A percentile compares a stretch with the other conserved stretches of the same genome.
Conservation (phyloP, 1,284 basidiomycete species). For the Fomitopsis palustris region DNA sequence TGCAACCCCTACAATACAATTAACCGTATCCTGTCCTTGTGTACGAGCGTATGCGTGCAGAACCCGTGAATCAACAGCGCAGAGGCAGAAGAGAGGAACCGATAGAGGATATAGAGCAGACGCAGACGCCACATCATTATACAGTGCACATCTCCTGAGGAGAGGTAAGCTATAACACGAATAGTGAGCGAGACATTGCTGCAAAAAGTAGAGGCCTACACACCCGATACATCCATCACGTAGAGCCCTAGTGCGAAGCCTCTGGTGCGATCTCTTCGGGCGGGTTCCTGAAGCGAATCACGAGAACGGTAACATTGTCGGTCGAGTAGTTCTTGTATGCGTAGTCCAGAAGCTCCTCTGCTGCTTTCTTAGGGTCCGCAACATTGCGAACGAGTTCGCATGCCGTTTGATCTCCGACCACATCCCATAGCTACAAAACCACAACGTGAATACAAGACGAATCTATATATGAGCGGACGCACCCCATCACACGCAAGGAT, state of each 20-base stretch:
- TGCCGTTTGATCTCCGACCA: constrained; percentile 89
- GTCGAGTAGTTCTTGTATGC: constrained; percentile 87
- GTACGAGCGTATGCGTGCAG: neutral
- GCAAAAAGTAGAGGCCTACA: neutral
- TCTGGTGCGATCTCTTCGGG: constrained; percentile 12
- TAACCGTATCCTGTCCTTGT: neutral
- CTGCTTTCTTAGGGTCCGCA: constrained; percentile 82
- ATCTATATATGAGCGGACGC: too few relatives aligned
- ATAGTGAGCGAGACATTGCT: neutral
- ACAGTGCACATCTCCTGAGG: neutral
- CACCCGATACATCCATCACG: neutral
- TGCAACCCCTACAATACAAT: constrained; percentile 1
- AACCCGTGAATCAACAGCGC: neutral
- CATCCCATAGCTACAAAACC: constrained; percentile 92
- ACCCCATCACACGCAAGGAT: constrained; percentile 98
- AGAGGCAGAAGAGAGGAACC: neutral
- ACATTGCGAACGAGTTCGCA: constrained; percentile 80
- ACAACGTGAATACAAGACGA: too few relatives aligned
- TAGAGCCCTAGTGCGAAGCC: neutral
- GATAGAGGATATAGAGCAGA: neutral
- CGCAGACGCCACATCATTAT: neutral
- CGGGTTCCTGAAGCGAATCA: constrained; percentile 66
- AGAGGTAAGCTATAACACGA: neutral
- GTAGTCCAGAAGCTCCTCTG: constrained; percentile 75
- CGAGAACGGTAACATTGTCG: constrained; percentile 85